A percentile compares a stretch with the other conserved stretches of the same genome.
phyloP scores from a whole-genome alignment of 163 green algal genomes.

The Volvox carteri region DNA sequence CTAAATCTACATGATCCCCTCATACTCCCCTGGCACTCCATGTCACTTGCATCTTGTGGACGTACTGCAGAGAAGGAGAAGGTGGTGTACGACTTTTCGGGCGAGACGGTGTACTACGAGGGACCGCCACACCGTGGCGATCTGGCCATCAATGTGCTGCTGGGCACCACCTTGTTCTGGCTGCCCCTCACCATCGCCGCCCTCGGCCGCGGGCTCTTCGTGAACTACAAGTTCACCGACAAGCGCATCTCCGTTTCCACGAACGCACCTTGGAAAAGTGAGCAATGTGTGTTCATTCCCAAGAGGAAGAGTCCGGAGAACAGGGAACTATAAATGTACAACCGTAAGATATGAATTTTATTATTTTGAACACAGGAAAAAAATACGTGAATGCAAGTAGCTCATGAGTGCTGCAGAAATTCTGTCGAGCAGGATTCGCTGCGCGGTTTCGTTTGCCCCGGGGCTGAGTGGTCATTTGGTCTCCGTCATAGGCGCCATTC shows the following conservation, averaged over 20 bases:
- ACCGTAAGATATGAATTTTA: too few relatives aligned
- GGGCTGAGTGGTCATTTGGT: too few relatives aligned
- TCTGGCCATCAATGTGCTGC: conserved; percentile 88
- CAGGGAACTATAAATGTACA: too few relatives aligned
- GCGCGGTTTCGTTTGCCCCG: too few relatives aligned
- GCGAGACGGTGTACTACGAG: conserved; percentile 80
- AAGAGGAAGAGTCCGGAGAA: too few relatives aligned
- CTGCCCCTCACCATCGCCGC: conserved; percentile 92
- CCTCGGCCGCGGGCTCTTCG: conserved; percentile 83
- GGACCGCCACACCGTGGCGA: conserved; percentile 78
- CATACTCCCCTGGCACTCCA: too few relatives aligned
- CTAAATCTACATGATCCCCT: too few relatives aligned
- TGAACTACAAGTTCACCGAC: conserved; percentile 97
- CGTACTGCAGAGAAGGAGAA: conserved; percentile 49
- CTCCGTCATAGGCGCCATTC: too few relatives aligned
- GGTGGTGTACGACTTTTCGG: conserved; percentile 72
- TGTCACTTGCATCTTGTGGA: background rate
- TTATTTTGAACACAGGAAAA: too few relatives aligned
- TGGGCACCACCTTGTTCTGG: conserved; percentile 92
- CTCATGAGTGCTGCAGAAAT: too few relatives aligned
- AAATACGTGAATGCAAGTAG: too few relatives aligned
- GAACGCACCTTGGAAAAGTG: conserved; percentile 91
- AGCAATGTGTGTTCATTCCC: conserved; percentile 57
- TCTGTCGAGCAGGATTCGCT: too few relatives aligned
- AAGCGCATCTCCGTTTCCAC: conserved; percentile 88